These are phyloP conservation scores for Globisporangium spinosum DNA, from an alignment of 352 stramenopile species.

Conservation along the genomic window DNA sequence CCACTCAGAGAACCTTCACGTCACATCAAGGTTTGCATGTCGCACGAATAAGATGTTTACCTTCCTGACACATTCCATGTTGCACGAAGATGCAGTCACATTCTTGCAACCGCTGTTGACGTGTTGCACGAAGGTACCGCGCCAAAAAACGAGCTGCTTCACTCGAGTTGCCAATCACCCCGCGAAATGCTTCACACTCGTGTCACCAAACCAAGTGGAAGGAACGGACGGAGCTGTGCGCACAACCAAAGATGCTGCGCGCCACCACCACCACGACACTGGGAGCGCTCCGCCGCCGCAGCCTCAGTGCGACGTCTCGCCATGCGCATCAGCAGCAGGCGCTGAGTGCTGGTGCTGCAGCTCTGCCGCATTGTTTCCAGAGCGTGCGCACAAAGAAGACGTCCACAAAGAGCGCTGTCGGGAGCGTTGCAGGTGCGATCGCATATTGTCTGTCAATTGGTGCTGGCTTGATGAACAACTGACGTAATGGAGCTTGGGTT, in stretches of 20 bases:
- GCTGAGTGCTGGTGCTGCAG: neutral
- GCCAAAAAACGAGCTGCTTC: neutral
- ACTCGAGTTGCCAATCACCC: conserved; percentile 7
- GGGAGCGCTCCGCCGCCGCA: neutral
- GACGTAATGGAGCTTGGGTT: too few species aligned
- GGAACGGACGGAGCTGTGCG: neutral
- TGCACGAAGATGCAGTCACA: neutral
- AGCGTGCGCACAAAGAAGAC: conserved; percentile 22
- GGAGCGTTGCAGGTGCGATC: conserved; percentile 2
- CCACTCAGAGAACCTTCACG: too few species aligned
- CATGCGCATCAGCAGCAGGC: neutral
- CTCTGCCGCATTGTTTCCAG: conserved; percentile 5
- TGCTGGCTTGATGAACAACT: neutral
- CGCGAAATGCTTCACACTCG: conserved; percentile 3
- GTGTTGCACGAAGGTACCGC: conserved; percentile 4
- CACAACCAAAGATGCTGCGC: conserved; percentile 6
- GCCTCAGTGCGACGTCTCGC: neutral
- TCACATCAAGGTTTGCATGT: neutral
- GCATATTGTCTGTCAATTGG: neutral
- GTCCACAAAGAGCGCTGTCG: conserved; percentile 16
- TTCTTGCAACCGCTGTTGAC: neutral
- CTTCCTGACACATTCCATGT: too few species aligned
- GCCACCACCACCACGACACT: neutral
- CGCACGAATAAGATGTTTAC: neutral
- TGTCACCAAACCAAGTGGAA: neutral